Base-by-base conservation (phyloP, 148 eudicot genomes). In the Arctostaphylos glauca region DNA sequence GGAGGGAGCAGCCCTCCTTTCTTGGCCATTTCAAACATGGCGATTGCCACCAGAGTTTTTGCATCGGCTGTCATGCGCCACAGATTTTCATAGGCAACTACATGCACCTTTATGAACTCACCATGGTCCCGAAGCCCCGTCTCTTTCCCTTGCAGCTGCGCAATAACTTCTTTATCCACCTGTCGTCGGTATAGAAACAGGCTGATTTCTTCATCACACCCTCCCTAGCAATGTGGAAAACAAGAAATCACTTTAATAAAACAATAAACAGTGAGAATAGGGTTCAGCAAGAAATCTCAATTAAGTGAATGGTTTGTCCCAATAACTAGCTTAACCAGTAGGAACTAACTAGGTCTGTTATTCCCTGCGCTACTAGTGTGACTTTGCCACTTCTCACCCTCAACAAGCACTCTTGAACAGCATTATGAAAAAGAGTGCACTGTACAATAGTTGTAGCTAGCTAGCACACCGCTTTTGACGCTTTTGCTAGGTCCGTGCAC, bases 61-160 rank as follows among this genome's bases (percentile, higher is more conserved):
- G 94, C 99, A 83, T 96, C 99, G 80, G 99, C 90, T 3, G 99
- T 96, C 55, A 44, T 60, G 25, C 91, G 97, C 99, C 99, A 96
- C 2, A 96, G 95, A 68, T 87, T 90, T 73, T 88, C 83, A 50
- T 94, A 96, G 16, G 94, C 95, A 84, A 94, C 93, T 25, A 94
- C 93, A 67, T 84, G 97, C 47, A 96, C 95, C 85, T 87, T 93
- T 62, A 96, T 96, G 74, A 93, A 76, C 90, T 96, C 99, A 0
- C 99, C 99, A 74, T 86, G 93, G 13, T 94, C 99, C 12, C 90
- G 89, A 64, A 96, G 97, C 68, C 99, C 99, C 6, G 94, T 91
- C 84, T 93, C 86, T 88, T 93, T 96, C 55, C 98, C 98, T 80
- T 90, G 95, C 62, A 94, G 90, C 82, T 94, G 89, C 74, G 84